Conservation (phyloP, 495 filamentous ascomycete species). For the Neurospora terricola region DNA sequence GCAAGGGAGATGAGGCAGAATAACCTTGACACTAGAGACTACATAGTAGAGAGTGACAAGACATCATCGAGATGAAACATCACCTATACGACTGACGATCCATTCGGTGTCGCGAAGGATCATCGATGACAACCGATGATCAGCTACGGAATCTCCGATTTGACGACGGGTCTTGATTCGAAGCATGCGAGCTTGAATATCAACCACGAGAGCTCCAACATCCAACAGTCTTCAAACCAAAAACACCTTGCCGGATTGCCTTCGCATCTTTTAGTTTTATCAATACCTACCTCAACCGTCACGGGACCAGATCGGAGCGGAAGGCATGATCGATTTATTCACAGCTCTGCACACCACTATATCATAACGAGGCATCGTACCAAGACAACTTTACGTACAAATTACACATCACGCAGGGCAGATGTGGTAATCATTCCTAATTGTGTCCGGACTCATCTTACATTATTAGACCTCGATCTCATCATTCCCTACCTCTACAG, state of each 20-base stretch:
- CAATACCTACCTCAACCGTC: neutral
- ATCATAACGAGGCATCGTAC: too few relatives aligned
- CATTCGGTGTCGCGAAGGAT: neutral
- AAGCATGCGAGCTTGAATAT: neutral
- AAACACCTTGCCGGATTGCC: neutral
- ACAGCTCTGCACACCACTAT: neutral
- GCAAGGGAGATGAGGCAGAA: neutral
- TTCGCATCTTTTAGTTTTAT: too few relatives aligned
- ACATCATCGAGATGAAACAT: neutral
- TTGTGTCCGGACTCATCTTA: neutral
- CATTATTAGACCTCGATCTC: neutral
- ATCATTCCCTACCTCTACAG: too few relatives aligned
- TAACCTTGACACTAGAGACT: neutral
- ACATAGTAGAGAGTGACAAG: neutral
- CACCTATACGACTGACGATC: neutral
- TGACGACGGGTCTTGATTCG: neutral
- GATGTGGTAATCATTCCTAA: neutral
- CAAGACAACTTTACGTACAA: neutral
- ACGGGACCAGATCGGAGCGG: neutral
- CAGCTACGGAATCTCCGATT: neutral
- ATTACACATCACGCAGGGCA: neutral
- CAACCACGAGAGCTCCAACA: too few relatives aligned
- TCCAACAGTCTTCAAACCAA: neutral
- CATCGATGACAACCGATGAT: neutral
- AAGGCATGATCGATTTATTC: neutral